Evolutionary conservation across 1,284 basidiomycete genomes (phyloP), one percentile per base, ranked within the genome.

Genomic region (Megacollybia platyphylla): DNA sequence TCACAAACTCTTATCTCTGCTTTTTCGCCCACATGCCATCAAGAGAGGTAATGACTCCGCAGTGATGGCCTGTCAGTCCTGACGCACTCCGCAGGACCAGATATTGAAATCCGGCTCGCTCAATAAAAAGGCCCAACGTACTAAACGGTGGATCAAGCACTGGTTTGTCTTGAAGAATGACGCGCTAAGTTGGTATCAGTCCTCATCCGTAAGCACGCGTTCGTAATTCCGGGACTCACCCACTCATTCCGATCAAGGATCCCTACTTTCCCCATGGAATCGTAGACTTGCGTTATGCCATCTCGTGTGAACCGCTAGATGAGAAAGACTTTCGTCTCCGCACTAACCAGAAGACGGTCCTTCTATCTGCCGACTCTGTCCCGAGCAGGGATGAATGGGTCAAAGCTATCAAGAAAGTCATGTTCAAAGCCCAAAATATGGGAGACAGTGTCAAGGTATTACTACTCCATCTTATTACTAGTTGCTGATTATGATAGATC

Each of bases 211-310:
- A 55, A 63, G 75, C 47, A 9, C 30, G 42, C n/a, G 3, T 54
- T 35, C 41, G 11, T 36, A 32, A 29, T 44, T 13, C 4, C 27
- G 30, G 24, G n/a, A 8, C 10, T 36, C 37, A 41, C 29, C 45
- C 26, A 27, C 42, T 41, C 44, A 18, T 48, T 48, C 36, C 15
- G 10, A 11, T 34, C 31, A 50, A 90, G 80, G 91, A 97, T 52
- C 92, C 91, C 0, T 98, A 97, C 62, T 97, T 98, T 59, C 89
- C 93, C 5, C 87, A 92, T 50, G 94, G 92, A 17, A 92, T 96
- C 45, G 74, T 96, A 28, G 90, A 96, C 53, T 66, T 98, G 27
- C 87, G 92, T 48, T 96, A 97, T 59, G 87, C 88, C 2, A 84
- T 88, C 30, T 79, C 81, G 17, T 91, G 93, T 54, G 92, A 97